phyloP scores from a whole-genome alignment of 192 early-diverging fungal species.

The Rhizophlyctis rosea region DNA sequence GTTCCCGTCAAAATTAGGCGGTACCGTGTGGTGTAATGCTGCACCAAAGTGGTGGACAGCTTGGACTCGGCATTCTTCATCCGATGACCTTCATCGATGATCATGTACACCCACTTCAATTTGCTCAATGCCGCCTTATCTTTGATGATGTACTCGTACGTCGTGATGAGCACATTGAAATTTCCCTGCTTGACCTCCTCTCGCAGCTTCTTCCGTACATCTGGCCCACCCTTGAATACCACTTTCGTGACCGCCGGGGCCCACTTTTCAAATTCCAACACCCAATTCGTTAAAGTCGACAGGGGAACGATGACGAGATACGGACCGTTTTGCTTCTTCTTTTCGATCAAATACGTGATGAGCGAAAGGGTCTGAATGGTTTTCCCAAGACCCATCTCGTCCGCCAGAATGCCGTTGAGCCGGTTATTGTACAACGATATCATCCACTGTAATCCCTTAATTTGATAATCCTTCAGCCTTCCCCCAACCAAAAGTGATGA shows the following conservation, averaged over 20 bases:
- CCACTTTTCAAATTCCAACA: constrained; percentile 96
- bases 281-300: constrained; percentile 97
- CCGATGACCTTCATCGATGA: constrained; percentile 98
- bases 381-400: constrained; percentile 82
- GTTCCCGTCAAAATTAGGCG: constrained; percentile 97
- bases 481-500: constrained; percentile 85
- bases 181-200: constrained; percentile 67
- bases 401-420: constrained; percentile 96
- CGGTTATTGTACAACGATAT: constrained; percentile 97
- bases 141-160: constrained; percentile 96
- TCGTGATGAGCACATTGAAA: constrained; percentile 96
- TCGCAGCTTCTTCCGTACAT: constrained; percentile 68
- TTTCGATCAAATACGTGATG: constrained; percentile 92
- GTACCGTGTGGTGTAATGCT: constrained; percentile 86
- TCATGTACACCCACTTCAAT: constrained; percentile 96
- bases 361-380: constrained; percentile 94
- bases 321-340: constrained; percentile 92
- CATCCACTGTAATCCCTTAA: constrained; percentile 99
- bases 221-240: constrained; percentile 89
- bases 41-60: constrained; percentile 78
- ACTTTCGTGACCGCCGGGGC: constrained; percentile 85
- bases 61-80: constrained; percentile 96
- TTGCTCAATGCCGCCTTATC: constrained; percentile 83
- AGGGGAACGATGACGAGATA: constrained; percentile 94
- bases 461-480: constrained; percentile 91